A percentile compares a stretch with the other conserved stretches of the same genome.
phyloP scores from a whole-genome alignment of 805 yeast species.

The Ogataea populi-albae region DNA sequence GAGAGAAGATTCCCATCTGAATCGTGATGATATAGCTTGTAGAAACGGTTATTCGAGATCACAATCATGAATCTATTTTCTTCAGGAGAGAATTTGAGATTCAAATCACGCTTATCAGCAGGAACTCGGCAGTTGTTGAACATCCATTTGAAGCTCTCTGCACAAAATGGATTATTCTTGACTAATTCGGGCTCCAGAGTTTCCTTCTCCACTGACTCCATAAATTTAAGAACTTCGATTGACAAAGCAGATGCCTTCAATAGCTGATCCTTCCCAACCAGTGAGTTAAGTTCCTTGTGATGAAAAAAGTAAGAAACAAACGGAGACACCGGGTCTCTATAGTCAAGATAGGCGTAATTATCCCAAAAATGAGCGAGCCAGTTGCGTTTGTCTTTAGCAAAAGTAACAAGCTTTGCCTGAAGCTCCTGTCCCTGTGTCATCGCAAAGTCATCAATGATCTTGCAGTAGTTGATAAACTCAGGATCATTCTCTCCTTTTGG shows the following conservation, averaged over 20 bases:
- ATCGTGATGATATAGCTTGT: conserved; percentile 66
- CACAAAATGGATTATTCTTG: conserved; percentile 79
- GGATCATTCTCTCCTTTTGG: conserved; percentile 46
- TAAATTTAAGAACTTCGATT: conserved; percentile 64
- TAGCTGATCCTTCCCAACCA: conserved; percentile 59
- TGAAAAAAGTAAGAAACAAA: conserved; percentile 87
- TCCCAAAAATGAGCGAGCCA: conserved; percentile 96
- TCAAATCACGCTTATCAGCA: conserved; percentile 58
- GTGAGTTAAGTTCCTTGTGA: conserved; percentile 65
- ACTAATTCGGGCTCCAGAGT: conserved; percentile 77
- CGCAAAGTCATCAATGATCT: conserved; percentile 63
- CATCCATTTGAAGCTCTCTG: conserved; percentile 90
- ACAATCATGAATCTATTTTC: conserved; percentile 70
- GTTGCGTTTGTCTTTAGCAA: conserved; percentile 61
- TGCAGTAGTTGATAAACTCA: conserved; percentile 40
- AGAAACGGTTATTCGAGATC: conserved; percentile 73
- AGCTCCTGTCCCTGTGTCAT: conserved; percentile 64
- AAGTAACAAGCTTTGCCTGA: conserved; percentile 60
- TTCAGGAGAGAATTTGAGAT: conserved; percentile 41
- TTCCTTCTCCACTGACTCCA: conserved; percentile 63
- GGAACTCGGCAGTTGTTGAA: conserved; percentile 88
- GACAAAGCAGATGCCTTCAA: conserved; percentile 75
- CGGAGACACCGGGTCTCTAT: conserved; percentile 93
- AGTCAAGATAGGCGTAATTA: conserved; percentile 84
- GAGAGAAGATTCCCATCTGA: conserved; percentile 42